Evolutionary conservation across 306 rosid species (phyloP), one percentile per base, ranked within the genome.

Genomic region (Coriaria nepalensis): DNA sequence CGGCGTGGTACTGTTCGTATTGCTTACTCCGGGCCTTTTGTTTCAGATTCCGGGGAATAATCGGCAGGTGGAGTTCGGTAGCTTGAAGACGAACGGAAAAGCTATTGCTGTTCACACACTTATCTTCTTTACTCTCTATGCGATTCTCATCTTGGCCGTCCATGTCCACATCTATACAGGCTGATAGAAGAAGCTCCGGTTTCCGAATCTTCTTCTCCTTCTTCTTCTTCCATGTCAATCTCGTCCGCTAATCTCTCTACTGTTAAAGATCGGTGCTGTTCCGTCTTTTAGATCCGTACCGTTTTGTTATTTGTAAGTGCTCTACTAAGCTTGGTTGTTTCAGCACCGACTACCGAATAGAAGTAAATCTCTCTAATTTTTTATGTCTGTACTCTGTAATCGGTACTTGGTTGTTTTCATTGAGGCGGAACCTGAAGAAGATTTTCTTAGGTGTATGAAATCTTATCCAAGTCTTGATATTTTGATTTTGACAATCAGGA

Each of bases 61-160:
- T 38, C 78, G 68, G 43, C 78, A 60, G 60, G 33, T 90, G 4
- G 98, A 90, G 66, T 90, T 90, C 20, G 78, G 94, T 13, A 61
- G 83, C 47, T 68, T 90, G 95, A 85, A 90, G 79, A 85, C 94
- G 7, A 90, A 90, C 57, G 95, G 98, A 7, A 85, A 81, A 59
- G 79, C 98, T 39, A 68, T 90, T 5, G 85, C 82, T 44, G 63
- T 90, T 8, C 98, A 90, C 77, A 81, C 94, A 0, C 92, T 90
- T 63, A 62, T 90, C 73, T 90, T 90, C 75, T 90, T 90, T 40
- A 68, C 69, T 0, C 66, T 90, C 45, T 90, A 85, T 14, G 68
- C 94, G 37, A 20, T 90, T 34, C 69, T 90, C 65, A 68, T 81
- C 62, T 20, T 90, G 55, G 95, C 85, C 39, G 55, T 90, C 42